phyloP scores from a whole-genome alignment of 257 asterid species.

The Solanum lycopersicoides region DNA sequence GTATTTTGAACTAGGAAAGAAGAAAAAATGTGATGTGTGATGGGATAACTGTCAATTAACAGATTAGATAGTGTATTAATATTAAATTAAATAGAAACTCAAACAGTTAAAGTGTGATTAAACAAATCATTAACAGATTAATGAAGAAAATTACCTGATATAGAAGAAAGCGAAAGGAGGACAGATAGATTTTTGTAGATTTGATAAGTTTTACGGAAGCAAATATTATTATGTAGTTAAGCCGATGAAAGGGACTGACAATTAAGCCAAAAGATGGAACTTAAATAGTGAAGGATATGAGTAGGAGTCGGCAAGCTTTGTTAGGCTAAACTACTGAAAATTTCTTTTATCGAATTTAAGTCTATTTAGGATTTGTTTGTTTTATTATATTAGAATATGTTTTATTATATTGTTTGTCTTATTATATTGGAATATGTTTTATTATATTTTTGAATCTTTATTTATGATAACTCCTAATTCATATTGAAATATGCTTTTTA shows the following conservation, averaged over 20 bases:
- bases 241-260: not conserved
- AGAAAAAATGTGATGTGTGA: not conserved
- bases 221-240: not conserved
- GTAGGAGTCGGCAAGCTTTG: not conserved
- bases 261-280: not conserved
- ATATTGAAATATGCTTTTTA: not conserved
- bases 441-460: too few species aligned
- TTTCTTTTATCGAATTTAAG: not conserved
- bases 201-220: not conserved
- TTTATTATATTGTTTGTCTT: not conserved
- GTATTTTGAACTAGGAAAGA: not conserved
- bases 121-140: not conserved
- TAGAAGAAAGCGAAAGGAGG: not conserved
- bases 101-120: not conserved
- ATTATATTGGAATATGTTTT: too few species aligned
- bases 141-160: not conserved
- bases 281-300: not conserved
- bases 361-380: too few species aligned
- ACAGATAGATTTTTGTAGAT: not conserved
- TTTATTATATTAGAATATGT: not conserved
- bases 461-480: not conserved
- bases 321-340: not conserved
- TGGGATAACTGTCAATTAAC: not conserved
- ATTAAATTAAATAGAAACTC: not conserved
- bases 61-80: not conserved